Base-by-base conservation (phyloP, 2,329 filamentous ascomycete species). In the Neopestalotiopsis sp. region DNA sequence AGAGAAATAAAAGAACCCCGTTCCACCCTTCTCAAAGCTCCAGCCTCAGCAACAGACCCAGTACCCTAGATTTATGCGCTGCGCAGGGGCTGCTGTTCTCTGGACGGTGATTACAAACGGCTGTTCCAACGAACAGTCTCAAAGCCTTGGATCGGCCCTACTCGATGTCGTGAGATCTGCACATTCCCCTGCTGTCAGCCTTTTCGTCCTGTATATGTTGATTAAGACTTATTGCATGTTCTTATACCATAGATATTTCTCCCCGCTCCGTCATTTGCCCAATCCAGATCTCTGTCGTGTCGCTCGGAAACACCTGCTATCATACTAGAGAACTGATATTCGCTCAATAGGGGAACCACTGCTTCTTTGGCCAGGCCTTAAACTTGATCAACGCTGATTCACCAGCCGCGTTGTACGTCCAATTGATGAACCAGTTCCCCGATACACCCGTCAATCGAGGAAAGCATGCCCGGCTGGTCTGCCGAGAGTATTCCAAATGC, bases 361-460 rank as follows among this genome's bases (percentile, higher is more conserved):
- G 73, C 45, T 65, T 75, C n/a, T 62, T 75, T 14, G 74, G 74
- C 7, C 71, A 74, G n/a, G 42, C 66, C 5, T 40, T 74, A 45
- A 72, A 74, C 20, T 38, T 72, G 10, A 30, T 71, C 13, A 67
- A 59, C 12, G 69, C 70, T 4, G 68, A 72, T 0, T 69, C 69
- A 4, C 70, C 73, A 2, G 70, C 58, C 38, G 67, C 56, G 42
- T 65, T 70, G 13, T 74, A 74, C n/a, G 59, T 74, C 34, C 63
- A 73, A 4, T 77, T 74, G 75, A 73, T 72, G 66, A 67, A 69
- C 20, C 56, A 74, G 49, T 72, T 71, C 66, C 76, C 76, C 5
- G 62, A 73, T 3, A 72, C 73, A 13, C 72, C 72, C 1, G 67
- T 79, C 17, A 75, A 63, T 70, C 13, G 70, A 70, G 64, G 71